Percentiles rank a stretch among this genome's conserved stretches.
Evolutionary conservation across 176 grass and related monocot genomes (phyloP).

Genomic region (Triticum timopheevii): DNA sequence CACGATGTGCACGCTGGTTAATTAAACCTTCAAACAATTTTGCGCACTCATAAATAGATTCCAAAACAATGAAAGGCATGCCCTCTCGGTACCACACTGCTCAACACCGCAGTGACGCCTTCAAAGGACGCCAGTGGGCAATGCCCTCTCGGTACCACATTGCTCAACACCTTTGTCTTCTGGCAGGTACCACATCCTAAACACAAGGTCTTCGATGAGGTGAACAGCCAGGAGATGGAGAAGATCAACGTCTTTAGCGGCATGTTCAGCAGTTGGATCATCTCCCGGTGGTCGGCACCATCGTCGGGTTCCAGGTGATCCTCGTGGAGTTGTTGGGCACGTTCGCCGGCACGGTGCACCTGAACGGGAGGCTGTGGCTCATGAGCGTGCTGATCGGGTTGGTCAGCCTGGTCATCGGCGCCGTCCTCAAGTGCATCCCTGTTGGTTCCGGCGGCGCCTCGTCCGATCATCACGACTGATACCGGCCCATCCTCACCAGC

Average conservation of each 20-base stretch:
- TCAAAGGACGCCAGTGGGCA: too few relatives aligned
- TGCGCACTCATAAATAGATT: too few relatives aligned
- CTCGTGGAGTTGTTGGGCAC: slow-evolving; percentile 70
- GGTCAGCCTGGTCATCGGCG: slow-evolving; percentile 51
- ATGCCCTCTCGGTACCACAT: too few relatives aligned
- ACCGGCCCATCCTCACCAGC: slow-evolving; percentile 55
- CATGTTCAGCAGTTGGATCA: slow-evolving; percentile 72
- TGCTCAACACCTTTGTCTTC: too few relatives aligned
- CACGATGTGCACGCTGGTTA: too few relatives aligned
- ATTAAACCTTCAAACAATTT: too few relatives aligned
- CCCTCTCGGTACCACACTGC: too few relatives aligned
- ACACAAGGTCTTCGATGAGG: too few relatives aligned
- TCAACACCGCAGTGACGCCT: too few relatives aligned
- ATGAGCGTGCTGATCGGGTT: slow-evolving; percentile 57
- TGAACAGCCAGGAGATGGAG: too few relatives aligned
- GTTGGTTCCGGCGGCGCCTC: slow-evolving; percentile 17
- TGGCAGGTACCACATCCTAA: too few relatives aligned
- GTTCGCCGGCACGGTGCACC: slow-evolving; percentile 68
- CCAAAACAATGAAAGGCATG: too few relatives aligned
- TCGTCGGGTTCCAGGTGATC: slow-evolving; percentile 61
- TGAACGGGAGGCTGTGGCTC: slow-evolving; percentile 61
- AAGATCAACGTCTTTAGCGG: slow-evolving; percentile 78
- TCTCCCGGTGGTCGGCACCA: slow-evolving; percentile 53
- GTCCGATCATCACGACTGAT: slow-evolving; percentile 27
- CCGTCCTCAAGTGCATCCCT: slow-evolving; percentile 66